A percentile compares a stretch with the other conserved stretches of the same genome.
These are phyloP conservation scores for Globisporangium lucens DNA, from an alignment of 352 stramenopile species.

Conservation along the genomic window DNA sequence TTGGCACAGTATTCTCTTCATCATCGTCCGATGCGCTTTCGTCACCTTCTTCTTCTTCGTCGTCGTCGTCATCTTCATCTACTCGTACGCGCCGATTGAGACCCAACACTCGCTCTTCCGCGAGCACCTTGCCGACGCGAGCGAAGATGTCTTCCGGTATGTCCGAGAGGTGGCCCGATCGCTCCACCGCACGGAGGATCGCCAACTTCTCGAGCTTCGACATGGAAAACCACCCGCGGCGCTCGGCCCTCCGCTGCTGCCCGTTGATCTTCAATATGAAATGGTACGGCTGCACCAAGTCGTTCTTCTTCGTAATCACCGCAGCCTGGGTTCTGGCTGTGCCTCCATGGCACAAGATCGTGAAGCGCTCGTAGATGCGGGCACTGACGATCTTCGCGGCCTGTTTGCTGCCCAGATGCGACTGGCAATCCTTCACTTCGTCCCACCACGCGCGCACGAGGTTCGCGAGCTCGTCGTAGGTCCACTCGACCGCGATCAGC, in stretches of 20 bases:
- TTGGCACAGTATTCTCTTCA: neutral
- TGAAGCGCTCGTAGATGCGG: conserved; percentile 7
- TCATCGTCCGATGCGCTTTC: neutral
- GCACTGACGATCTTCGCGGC: neutral
- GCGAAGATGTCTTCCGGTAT: conserved; percentile 2
- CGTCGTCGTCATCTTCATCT: neutral
- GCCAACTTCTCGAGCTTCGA: conserved; percentile 10
- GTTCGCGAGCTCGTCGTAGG: neutral
- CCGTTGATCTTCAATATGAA: conserved; percentile 9
- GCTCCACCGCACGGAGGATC: neutral
- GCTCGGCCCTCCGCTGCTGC: neutral
- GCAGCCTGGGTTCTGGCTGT: neutral
- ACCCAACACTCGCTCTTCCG: neutral
- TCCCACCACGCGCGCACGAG: conserved; percentile 7
- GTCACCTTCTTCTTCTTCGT: neutral
- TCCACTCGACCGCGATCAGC: neutral
- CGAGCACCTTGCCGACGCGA: neutral
- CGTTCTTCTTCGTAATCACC: conserved; percentile 3
- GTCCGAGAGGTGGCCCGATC: neutral
- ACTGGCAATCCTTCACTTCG: neutral
- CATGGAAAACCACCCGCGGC: neutral
- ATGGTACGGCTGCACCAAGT: neutral
- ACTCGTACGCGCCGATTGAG: neutral
- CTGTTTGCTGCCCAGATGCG: neutral
- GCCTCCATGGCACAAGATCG: neutral